phyloP scores from a whole-genome alignment of 2,329 filamentous ascomycete genomes.

The Mariannaea elegans region DNA sequence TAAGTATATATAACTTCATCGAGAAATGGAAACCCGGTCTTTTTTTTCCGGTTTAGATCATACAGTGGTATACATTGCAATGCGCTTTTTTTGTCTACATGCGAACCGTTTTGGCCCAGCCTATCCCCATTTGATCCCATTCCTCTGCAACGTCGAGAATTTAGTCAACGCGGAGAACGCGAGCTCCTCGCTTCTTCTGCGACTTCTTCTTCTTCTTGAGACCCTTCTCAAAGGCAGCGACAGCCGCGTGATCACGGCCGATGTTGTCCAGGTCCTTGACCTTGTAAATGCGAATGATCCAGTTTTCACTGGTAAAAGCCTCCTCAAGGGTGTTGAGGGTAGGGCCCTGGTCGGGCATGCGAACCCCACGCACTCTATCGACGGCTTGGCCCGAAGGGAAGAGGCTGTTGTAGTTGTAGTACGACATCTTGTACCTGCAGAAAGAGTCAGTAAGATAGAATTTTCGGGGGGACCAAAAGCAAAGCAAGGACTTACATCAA shows the following conservation, averaged over 20 bases:
- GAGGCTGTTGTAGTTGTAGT: constrained; percentile 94
- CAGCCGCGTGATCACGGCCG: constrained; percentile 82
- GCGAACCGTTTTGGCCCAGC: constrained; percentile 30
- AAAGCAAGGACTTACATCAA: constrained; percentile 77
- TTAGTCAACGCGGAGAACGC: constrained; percentile 77
- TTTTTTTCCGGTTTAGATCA: constrained; percentile 36
- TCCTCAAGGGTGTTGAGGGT: constrained; percentile 91
- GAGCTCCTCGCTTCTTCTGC: constrained; percentile 75
- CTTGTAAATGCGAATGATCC: constrained; percentile 99
- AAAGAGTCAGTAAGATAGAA: constrained; percentile 24
- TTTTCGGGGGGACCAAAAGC: neutral
- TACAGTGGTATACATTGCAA: constrained; percentile 52
- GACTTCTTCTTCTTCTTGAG: constrained; percentile 82
- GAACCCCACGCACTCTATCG: constrained; percentile 86
- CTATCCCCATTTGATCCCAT: constrained; percentile 32
- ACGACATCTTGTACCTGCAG: constrained; percentile 98
- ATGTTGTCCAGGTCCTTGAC: constrained; percentile 99
- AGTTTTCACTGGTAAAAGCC: constrained; percentile 99
- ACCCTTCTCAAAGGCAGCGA: constrained; percentile 76
- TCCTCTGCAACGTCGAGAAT: constrained; percentile 24
- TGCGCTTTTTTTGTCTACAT: constrained; percentile 48
- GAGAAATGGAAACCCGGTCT: constrained; percentile 14
- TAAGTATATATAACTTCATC: neutral
- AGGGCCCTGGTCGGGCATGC: constrained; percentile 84
- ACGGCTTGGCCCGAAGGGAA: constrained; percentile 91